Evolutionary conservation across 768 basidiomycete species (phyloP).

Genomic region (Phanerodontia chrysosporium): DNA sequence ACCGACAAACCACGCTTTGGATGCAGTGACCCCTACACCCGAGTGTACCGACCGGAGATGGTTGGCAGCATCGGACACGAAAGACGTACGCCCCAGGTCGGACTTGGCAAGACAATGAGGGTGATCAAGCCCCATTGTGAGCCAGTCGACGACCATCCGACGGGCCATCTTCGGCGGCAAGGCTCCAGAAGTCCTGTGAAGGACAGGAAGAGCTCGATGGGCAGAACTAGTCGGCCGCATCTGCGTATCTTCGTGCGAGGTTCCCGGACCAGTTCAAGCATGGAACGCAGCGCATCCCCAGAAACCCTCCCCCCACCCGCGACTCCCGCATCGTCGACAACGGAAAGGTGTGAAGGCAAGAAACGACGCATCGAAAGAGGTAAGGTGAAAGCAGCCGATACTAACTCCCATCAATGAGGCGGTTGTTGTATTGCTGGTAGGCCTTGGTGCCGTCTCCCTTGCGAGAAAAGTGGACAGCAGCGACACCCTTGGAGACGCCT

Average conservation of each 20-base stretch:
- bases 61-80: background rate
- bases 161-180: background rate
- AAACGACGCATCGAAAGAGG: slow-evolving; percentile 16
- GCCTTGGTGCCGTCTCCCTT: slow-evolving; percentile 92
- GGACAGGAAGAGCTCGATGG: slow-evolving; percentile 1
- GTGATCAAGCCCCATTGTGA: slow-evolving; percentile 9
- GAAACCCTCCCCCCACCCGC: background rate
- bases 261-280: background rate
- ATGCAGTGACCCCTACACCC: background rate
- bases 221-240: background rate
- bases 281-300: background rate
- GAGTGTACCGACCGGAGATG: background rate
- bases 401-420: slow-evolving; percentile 99
- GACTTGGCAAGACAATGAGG: background rate
- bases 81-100: background rate
- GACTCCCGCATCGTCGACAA: background rate
- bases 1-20: background rate
- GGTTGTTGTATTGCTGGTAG: slow-evolving; percentile 92
- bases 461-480: slow-evolving; percentile 78
- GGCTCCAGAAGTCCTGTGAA: background rate
- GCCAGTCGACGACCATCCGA: background rate
- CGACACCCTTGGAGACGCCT: slow-evolving; percentile 89
- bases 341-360: slow-evolving; percentile 10
- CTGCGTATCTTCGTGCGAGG: slow-evolving; percentile 9
- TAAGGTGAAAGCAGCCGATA: slow-evolving; percentile 55